Evolutionary conservation across 352 stramenopile genomes (phyloP).

Genomic region (Halophytophthora polymorphica): DNA sequence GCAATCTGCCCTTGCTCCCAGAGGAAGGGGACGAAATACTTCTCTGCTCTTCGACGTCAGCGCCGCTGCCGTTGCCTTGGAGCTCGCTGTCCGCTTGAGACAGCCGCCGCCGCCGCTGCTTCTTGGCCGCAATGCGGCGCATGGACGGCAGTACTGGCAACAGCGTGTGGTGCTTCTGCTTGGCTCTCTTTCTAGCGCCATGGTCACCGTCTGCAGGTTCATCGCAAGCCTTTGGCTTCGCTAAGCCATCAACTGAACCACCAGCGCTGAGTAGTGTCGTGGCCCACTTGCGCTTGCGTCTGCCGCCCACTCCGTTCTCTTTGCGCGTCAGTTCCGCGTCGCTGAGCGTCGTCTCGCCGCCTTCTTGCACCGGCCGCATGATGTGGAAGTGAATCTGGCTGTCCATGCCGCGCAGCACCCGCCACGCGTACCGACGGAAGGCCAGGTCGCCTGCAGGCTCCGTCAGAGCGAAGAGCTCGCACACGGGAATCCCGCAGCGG

Average conservation of each 20-base stretch:
- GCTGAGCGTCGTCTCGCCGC: neutral
- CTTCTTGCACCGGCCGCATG: slow-evolving; percentile 36
- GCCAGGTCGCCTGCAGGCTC: slow-evolving; percentile 50
- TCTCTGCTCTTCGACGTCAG: neutral
- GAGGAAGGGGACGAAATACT: neutral
- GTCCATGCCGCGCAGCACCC: slow-evolving; percentile 54
- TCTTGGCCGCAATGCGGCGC: slow-evolving; percentile 45
- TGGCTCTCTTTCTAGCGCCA: slow-evolving; percentile 18
- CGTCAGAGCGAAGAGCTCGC: slow-evolving; percentile 54
- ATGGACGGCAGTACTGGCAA: slow-evolving; percentile 48
- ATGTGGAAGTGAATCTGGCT: slow-evolving; percentile 59
- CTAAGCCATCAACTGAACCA: slow-evolving; percentile 3
- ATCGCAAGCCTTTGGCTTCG: slow-evolving; percentile 5
- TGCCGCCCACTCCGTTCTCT: slow-evolving; percentile 1
- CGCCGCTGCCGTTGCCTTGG: slow-evolving; percentile 9
- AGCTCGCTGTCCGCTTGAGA: slow-evolving; percentile 27
- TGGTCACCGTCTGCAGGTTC: slow-evolving; percentile 1
- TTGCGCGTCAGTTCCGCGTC: neutral
- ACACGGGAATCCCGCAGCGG: slow-evolving; percentile 60
- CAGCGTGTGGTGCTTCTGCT: slow-evolving; percentile 29
- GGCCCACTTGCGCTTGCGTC: slow-evolving; percentile 73
- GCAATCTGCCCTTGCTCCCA: slow-evolving; percentile 7
- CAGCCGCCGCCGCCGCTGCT: slow-evolving; percentile 27
- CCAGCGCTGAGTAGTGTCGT: slow-evolving; percentile 48
- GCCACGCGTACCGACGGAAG: slow-evolving; percentile 62